Base-by-base conservation (phyloP, 2,329 filamentous ascomycete species). In the Tolypocladium album region DNA sequence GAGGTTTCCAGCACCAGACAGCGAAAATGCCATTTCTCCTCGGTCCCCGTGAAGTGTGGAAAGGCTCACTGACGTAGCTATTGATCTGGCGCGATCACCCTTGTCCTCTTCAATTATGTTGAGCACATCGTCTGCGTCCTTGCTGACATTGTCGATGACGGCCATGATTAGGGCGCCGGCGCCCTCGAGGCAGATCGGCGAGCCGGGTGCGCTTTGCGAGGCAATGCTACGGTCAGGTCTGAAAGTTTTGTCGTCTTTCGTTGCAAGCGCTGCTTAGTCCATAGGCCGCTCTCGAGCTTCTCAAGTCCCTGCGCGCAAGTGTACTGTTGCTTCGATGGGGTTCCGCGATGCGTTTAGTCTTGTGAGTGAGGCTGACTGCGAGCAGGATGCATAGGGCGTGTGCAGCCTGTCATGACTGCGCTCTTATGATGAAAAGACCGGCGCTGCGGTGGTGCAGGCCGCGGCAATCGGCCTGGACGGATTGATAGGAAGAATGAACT, bases 1-100 rank as follows among this genome's bases (percentile, higher is more conserved):
- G 27, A 79, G 67, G 40, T 72, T 70, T 20, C 71, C 72, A 1
- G 70, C 74, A 31, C 69, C 70, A 1, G 71, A 70, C 5, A 73
- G 59, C 1, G 72, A 71, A 45, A 72, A 61, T 4, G 69, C 67
- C 1, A 58, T 63, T 1, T 61, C 24, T 11, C 5, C 56, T 3
- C 58, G 62, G 36, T 67, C 61, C 3, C 56, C 55, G 36, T 50
- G 64, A 43, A 57, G 58, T 2, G 60, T 58, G 7, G 59, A 58
- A 8, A 62, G 64, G 55, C 71, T 69, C 57, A 69, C 62, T 0
- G 67, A 67, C 1, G 67, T 70, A 39, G 71, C 71, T n/a, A 69
- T 62, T 4, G 72, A 75, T 61, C 69, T 74, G 17, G 66, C 63
- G 31, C 64, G 67, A 22, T 72, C 73, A 47, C 69, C 58, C 52